Base-by-base conservation (phyloP, 2,329 filamentous ascomycete species). In the Aspergillus ustus region DNA sequence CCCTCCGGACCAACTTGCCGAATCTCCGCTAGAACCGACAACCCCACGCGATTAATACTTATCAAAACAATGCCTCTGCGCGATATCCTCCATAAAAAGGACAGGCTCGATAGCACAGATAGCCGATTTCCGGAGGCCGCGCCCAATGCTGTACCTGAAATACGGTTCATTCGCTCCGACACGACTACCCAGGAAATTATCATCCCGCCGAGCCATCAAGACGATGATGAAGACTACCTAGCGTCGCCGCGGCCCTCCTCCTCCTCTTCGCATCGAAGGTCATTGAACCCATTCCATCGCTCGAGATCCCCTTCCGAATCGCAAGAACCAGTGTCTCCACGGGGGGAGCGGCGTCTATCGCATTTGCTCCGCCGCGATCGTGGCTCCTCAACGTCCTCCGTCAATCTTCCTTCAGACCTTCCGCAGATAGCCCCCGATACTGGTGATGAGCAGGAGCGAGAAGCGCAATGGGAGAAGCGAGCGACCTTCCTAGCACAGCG, bases 391-490 rank as follows among this genome's bases (percentile, higher is more conserved):
- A 63, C 72, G n/a, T 69, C 68, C 45, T 77, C 92, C 63, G 85
- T 88, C 25, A 89, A 91, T 75, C 85, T 98, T 43, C 94, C 95
- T 1, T 78, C 84, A 57, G 85, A 96, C 78, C 84, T 98, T 56
- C 93, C 93, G 22, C 89, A 89, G 64, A 92, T 97, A 60, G 74
- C 79, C 67, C 75, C 81, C 70, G 75, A 80, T 66, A 73, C 79
- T 60, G 81, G 80, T 37, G 80, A 82, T 67, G 78, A 75, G 61
- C 79, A 83, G 66, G 83, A 84, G 28, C 80, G 82, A 55, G 91
- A 96, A 81, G 87, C 87, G 62, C 85, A 90, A 78, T 99, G 95
- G 95, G 95, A 98, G 83, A 89, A 91, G 80, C 85, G 94, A 63
- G 95, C 95, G 29, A 97, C 93, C n/a, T 86, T 96, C 62, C 82